These are phyloP conservation scores for Fusarium temperatum DNA, from an alignment of 2,329 filamentous ascomycete species.

Conservation along the genomic window DNA sequence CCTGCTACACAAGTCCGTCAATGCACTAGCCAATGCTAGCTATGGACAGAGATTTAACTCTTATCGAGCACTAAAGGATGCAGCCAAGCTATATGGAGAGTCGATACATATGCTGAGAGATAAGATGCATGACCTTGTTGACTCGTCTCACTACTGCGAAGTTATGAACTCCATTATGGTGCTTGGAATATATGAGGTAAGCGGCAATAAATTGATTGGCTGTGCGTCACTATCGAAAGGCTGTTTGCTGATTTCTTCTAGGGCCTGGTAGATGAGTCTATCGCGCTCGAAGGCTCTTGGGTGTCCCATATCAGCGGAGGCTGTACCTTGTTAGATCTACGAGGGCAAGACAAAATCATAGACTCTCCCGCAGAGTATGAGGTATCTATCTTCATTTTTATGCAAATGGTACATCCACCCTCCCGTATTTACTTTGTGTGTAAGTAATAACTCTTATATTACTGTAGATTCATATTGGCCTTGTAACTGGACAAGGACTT, in stretches of 20 bases:
- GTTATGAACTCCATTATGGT: neutral
- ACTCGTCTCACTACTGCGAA: neutral
- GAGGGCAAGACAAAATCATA: neutral
- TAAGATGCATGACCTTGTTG: neutral
- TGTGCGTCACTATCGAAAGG: fast-evolving
- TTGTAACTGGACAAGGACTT: neutral
- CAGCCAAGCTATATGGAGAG: neutral
- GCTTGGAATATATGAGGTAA: neutral
- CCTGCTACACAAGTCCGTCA: neutral
- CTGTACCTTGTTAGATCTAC: neutral
- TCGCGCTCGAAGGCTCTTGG: neutral
- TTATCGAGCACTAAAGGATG: neutral
- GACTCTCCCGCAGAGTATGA: neutral
- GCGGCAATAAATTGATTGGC: fast-evolving
- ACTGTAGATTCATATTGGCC: neutral
- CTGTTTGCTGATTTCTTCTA: neutral
- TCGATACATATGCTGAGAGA: neutral
- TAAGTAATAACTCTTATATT: fast-evolving
- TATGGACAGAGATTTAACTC: neutral
- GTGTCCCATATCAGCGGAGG: neutral
- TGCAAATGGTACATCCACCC: neutral
- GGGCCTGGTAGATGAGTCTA: neutral
- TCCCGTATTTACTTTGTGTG: fast-evolving
- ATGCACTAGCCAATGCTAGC: neutral
- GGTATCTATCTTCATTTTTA: neutral